These are phyloP conservation scores for Pochonia chlamydosporia DNA, from an alignment of 2,329 filamentous ascomycete genomes.

Conservation along the genomic window DNA sequence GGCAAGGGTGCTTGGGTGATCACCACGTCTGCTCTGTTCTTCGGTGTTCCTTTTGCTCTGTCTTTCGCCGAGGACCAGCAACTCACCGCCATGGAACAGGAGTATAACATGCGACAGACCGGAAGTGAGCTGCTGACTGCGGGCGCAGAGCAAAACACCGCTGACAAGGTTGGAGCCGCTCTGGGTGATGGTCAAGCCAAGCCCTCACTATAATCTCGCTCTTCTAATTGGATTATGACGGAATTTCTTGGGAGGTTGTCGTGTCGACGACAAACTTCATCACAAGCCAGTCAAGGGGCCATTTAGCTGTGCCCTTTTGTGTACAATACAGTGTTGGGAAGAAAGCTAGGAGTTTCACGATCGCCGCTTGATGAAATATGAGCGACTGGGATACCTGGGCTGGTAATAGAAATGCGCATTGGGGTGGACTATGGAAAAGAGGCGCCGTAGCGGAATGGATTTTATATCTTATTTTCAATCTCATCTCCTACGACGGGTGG, in stretches of 20 bases:
- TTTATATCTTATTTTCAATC: constrained; percentile 13
- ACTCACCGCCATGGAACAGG: constrained; percentile 94
- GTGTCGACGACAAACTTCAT: not conserved
- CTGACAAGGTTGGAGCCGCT: constrained; percentile 43
- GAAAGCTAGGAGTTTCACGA: not conserved
- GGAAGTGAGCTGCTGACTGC: constrained; percentile 65
- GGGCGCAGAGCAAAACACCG: constrained; percentile 37
- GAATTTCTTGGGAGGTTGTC: not conserved
- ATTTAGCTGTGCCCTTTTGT: constrained; percentile 1
- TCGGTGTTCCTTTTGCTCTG: constrained; percentile 90
- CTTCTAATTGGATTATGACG: not conserved
- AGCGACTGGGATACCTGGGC: not conserved
- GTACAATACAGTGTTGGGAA: constrained; percentile 7
- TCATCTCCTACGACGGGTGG: constrained; percentile 22
- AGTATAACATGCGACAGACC: constrained; percentile 91
- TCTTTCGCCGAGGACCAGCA: constrained; percentile 95
- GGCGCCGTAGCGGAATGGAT: constrained; percentile 17
- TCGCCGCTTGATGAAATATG: not conserved
- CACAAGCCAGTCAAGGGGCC: not conserved
- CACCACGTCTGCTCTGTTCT: constrained; percentile 79
- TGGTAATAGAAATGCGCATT: not conserved
- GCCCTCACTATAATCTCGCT: constrained; percentile 41
- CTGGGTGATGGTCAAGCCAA: constrained; percentile 41
- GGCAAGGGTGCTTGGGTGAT: constrained; percentile 90
- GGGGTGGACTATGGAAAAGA: constrained; percentile 10